Evolutionary conservation across 2,329 filamentous ascomycete genomes (phyloP), one percentile per base, ranked within the genome.

Genomic region (Fusarium foetens): DNA sequence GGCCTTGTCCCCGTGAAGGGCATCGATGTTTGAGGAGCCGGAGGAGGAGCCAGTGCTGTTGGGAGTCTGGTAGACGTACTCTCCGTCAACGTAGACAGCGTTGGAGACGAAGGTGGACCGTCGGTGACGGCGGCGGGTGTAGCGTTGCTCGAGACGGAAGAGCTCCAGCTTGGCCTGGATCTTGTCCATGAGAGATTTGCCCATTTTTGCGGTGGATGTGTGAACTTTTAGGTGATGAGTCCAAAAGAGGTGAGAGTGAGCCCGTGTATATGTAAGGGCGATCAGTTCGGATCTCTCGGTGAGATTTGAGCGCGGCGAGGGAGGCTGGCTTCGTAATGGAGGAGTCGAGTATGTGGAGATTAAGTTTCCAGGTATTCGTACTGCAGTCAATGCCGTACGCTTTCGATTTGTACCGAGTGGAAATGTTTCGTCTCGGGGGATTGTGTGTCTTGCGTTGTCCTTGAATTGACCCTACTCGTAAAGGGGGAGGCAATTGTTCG

Each of bases 71-170:
- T 94, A 97, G 81, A 97, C 87, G 85, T 98, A 98, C 85, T 98
- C 95, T 83, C 95, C 96, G 80, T 98, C 94, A 73, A 98, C 93
- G 83, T 98, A 98, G 81, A 93, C 89, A 35, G 94, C 95, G 78
- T 94, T 94, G 79, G 93, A 94, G 79, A 93, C 91, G 82, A 97
- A 97, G 68, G 93, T 96, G 60, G 91, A 95, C 81, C 95, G 94
- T 76, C 95, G 93, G 77, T 90, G 84, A 78, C 95, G 94, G 80
- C 94, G 92, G 78, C 93, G 93, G 57, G 95, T 97, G 86, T 98
- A 98, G 77, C 94, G 92, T 85, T 98, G 92, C 85, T 98, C 95
- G 75, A 98, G 91, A 54, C 94, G 93, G 87, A 97, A 96, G 79
- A 98, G 90, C 86, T 98, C 94, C 78, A 97, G 86, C 86, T 93